phyloP scores from a whole-genome alignment of 2,329 filamentous ascomycete genomes.

The Neofusicoccum kwambonambiense region DNA sequence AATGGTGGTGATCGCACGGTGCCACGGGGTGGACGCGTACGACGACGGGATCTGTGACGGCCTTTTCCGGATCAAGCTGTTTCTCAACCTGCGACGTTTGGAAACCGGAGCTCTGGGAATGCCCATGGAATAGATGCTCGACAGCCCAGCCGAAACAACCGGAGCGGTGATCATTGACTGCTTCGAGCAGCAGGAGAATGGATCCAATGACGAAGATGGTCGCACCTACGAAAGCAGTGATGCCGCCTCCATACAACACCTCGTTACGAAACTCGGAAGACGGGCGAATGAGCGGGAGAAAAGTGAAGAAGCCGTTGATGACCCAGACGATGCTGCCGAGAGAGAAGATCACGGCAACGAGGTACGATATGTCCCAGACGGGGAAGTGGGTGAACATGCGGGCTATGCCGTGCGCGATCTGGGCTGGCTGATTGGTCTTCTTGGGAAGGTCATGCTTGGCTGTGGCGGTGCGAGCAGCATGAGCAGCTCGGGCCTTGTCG shows the following conservation, averaged over 20 bases:
- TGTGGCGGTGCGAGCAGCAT: slow-evolving; percentile 17
- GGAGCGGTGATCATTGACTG: slow-evolving; percentile 64
- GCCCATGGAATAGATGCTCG: slow-evolving; percentile 39
- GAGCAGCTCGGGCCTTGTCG: slow-evolving; percentile 16
- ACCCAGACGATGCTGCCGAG: slow-evolving; percentile 47
- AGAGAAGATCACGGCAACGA: slow-evolving; percentile 56
- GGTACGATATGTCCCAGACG: slow-evolving; percentile 58
- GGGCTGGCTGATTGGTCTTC: slow-evolving; percentile 31
- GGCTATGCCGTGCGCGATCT: slow-evolving; percentile 39
- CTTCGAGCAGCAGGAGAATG: slow-evolving; percentile 63
- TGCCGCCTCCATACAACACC: slow-evolving; percentile 54
- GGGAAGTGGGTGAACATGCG: slow-evolving; percentile 54
- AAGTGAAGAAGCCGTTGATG: slow-evolving; percentile 62
- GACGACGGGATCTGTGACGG: slow-evolving; percentile 5
- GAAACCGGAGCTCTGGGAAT: slow-evolving; percentile 17
- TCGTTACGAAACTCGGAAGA: slow-evolving; percentile 56
- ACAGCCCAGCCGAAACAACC: slow-evolving; percentile 71
- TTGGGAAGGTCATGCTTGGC: slow-evolving; percentile 26
- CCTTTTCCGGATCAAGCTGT: slow-evolving; percentile 21
- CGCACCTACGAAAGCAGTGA: slow-evolving; percentile 65
- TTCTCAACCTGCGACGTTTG: slow-evolving; percentile 18
- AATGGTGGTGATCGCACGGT: slow-evolving; percentile 38
- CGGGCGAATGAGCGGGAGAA: slow-evolving; percentile 57
- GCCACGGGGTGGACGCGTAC: not conserved
- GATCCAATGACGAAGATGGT: slow-evolving; percentile 66